Evolutionary conservation across 2,329 filamentous ascomycete species (phyloP).

Genomic region (Hansfordia pulvinata): DNA sequence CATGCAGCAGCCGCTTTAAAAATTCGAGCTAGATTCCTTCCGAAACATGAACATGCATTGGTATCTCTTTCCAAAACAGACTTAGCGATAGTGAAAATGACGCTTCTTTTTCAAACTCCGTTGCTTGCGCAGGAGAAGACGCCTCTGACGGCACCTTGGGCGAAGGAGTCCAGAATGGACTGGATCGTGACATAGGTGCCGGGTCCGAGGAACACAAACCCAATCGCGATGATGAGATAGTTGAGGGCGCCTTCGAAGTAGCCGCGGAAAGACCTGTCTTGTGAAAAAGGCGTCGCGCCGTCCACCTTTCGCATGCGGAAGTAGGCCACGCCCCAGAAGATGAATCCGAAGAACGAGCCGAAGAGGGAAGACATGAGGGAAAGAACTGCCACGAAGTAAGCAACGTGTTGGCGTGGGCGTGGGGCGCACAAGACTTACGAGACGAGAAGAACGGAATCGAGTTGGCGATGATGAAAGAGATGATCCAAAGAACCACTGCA

Average conservation of each 20-base stretch:
- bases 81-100: too few species aligned
- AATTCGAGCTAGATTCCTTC: too few species aligned
- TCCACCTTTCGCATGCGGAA: slow-evolving; percentile 61
- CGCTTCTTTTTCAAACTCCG: too few species aligned
- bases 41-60: too few species aligned
- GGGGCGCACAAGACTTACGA: slow-evolving; percentile 23
- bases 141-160: slow-evolving; percentile 46
- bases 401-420: slow-evolving; percentile 15
- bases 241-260: slow-evolving; percentile 51
- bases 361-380: slow-evolving; percentile 78
- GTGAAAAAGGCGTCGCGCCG: slow-evolving; percentile 36
- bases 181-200: slow-evolving; percentile 73
- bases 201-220: slow-evolving; percentile 66
- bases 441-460: slow-evolving; percentile 90
- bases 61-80: too few species aligned
- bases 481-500: slow-evolving; percentile 55
- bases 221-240: slow-evolving; percentile 56
- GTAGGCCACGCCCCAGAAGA: slow-evolving; percentile 82
- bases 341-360: slow-evolving; percentile 89
- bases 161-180: slow-evolving; percentile 62
- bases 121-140: slow-evolving; percentile 65
- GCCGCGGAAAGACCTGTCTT: slow-evolving; percentile 37
- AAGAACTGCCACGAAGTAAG: slow-evolving; percentile 26
- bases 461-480: slow-evolving; percentile 85
- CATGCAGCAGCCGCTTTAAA: too few species aligned